These are phyloP conservation scores for Phlebiopsis flavidoalba DNA, from an alignment of 768 basidiomycete genomes.

Conservation along the genomic window DNA sequence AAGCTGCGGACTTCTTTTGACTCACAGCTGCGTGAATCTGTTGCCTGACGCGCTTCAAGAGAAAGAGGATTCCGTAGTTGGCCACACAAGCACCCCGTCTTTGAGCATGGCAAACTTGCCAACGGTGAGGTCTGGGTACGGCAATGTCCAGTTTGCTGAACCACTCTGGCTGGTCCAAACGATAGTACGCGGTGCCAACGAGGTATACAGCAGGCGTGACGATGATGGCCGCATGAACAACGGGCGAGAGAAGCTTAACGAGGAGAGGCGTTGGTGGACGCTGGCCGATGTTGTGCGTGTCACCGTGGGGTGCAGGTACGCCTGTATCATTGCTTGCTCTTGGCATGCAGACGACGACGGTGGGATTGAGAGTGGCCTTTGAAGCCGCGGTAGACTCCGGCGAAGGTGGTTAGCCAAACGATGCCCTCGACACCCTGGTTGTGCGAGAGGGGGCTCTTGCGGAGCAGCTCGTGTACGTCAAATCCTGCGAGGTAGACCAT, in stretches of 20 bases:
- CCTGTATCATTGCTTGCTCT: slow-evolving; percentile 4
- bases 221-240: slow-evolving; percentile 21
- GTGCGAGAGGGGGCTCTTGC: slow-evolving; percentile 10
- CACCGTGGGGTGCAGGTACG: neutral
- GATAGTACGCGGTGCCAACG: slow-evolving; percentile 21
- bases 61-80: slow-evolving; percentile 13
- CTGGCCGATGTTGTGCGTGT: neutral
- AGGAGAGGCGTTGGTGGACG: slow-evolving; percentile 11
- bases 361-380: neutral
- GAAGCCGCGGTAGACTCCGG: slow-evolving; percentile 17
- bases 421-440: slow-evolving; percentile 20
- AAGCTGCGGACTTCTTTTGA: neutral
- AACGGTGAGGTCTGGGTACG: slow-evolving; percentile 22
- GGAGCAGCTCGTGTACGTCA: slow-evolving; percentile 11
- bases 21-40: slow-evolving; percentile 3
- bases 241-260: slow-evolving; percentile 24
- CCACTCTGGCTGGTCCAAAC: slow-evolving; percentile 33
- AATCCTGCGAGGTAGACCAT: slow-evolving; percentile 23
- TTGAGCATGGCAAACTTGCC: slow-evolving; percentile 20
- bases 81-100: slow-evolving; percentile 25
- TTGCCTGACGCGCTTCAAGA: neutral
- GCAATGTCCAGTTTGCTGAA: slow-evolving; percentile 16
- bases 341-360: neutral
- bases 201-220: slow-evolving; percentile 27
- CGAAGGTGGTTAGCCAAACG: slow-evolving; percentile 21